These are phyloP conservation scores for Cynara cardunculus DNA, from an alignment of 129 eudicot species.

Conservation along the genomic window DNA sequence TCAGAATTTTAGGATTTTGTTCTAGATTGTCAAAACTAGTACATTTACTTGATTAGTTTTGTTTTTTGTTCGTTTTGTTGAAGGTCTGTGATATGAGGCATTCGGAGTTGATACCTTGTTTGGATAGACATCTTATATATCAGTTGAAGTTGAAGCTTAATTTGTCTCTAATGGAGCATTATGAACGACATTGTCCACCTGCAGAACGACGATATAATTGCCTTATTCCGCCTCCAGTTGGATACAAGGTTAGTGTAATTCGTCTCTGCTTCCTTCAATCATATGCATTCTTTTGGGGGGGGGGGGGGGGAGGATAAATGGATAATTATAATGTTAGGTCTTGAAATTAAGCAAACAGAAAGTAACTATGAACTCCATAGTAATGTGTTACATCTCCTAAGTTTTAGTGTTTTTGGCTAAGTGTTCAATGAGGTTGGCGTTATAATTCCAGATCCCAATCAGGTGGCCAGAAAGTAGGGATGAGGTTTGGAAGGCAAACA, in stretches of 20 bases:
- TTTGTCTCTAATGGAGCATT: constrained; percentile 88
- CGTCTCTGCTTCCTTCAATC: not conserved
- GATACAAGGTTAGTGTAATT: constrained; percentile 65
- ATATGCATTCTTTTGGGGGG: not conserved
- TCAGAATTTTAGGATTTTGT: not conserved
- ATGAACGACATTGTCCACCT: constrained; percentile 91
- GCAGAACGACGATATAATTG: constrained; percentile 71
- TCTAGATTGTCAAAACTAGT: not conserved
- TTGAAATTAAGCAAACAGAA: not conserved
- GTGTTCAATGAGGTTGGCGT: constrained; percentile 25
- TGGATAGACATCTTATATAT: constrained; percentile 73
- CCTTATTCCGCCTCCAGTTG: constrained; percentile 79
- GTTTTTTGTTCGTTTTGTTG: constrained; percentile 6
- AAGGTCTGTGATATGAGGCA: constrained; percentile 83
- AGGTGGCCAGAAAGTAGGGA: constrained; percentile 95
- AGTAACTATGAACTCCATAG: not conserved
- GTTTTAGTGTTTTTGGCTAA: constrained; percentile 16
- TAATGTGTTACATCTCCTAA: not conserved
- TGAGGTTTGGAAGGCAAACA: constrained; percentile 90
- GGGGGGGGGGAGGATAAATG: not conserved
- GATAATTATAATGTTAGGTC: not conserved
- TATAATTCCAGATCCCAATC: constrained; percentile 70
- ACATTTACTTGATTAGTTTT: not conserved
- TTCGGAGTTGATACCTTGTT: constrained; percentile 87
- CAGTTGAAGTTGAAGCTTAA: constrained; percentile 71